Conservation (phyloP, 768 basidiomycete genomes). For the Lactifluus volemus region DNA sequence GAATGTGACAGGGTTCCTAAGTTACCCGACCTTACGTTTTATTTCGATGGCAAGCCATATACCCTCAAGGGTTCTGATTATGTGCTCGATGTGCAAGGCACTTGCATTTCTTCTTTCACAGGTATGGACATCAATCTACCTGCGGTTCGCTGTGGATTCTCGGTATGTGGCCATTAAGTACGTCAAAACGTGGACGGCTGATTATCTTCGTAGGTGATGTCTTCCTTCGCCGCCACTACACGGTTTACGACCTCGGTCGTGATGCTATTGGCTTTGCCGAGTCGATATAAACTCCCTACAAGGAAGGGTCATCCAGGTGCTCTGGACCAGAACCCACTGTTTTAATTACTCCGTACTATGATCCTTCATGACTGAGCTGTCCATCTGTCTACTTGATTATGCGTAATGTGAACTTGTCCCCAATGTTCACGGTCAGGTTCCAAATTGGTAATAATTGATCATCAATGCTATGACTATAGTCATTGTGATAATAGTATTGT, state of each 20-base stretch:
- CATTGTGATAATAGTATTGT: too few relatives aligned
- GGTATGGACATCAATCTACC: constrained; percentile 85
- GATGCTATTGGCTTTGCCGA: constrained; percentile 80
- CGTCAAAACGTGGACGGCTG: background rate
- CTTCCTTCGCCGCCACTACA: constrained; percentile 87
- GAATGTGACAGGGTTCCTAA: constrained; percentile 79
- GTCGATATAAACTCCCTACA: constrained; percentile 24
- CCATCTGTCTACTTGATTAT: background rate
- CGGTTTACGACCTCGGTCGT: constrained; percentile 76
- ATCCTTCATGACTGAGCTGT: background rate
- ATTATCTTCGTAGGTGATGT: constrained; percentile 50
- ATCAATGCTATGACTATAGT: background rate
- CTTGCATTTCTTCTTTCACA: constrained; percentile 91
- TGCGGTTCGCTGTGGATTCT: constrained; percentile 73
- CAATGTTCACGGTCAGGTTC: background rate
- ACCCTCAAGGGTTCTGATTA: constrained; percentile 79
- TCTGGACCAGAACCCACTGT: background rate
- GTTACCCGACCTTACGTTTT: constrained; percentile 79
- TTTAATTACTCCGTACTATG: background rate
- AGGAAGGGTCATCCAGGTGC: background rate
- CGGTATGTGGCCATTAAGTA: constrained; percentile 38
- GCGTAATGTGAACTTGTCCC: background rate
- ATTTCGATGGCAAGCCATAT: constrained; percentile 74
- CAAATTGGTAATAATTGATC: background rate
- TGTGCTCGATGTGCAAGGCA: constrained; percentile 81